Conservation (phyloP, 805 yeast species). For the Candida sonorensis region DNA sequence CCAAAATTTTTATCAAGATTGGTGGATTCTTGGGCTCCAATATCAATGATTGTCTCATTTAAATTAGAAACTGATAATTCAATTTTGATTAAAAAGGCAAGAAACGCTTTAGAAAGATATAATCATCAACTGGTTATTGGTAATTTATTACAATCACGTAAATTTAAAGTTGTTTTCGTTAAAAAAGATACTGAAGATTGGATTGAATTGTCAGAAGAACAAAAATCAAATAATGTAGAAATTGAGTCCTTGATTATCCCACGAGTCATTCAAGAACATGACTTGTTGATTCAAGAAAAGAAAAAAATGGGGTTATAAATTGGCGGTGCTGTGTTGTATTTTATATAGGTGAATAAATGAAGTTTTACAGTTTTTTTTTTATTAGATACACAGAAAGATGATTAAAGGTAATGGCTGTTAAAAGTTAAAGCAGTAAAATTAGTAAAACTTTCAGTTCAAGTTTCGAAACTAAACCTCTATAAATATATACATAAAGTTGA, state of each 20-base stretch:
- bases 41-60: constrained; percentile 90
- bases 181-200: constrained; percentile 41
- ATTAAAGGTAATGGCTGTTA: too few species aligned
- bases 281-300: constrained; percentile 45
- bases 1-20: constrained; percentile 86
- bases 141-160: constrained; percentile 82
- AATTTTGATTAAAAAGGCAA: constrained; percentile 69
- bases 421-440: too few species aligned
- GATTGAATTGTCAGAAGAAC: constrained; percentile 42
- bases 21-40: constrained; percentile 92
- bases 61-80: constrained; percentile 82
- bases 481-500: too few species aligned
- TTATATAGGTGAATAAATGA: too few species aligned
- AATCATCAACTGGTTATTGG: constrained; percentile 95
- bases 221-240: constrained; percentile 37
- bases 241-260: constrained; percentile 83
- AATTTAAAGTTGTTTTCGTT: constrained; percentile 82
- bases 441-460: too few species aligned
- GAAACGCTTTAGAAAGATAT: constrained; percentile 73
- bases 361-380: too few species aligned
- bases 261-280: constrained; percentile 58
- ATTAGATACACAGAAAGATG: too few species aligned
- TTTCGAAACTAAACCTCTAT: too few species aligned
- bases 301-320: constrained; percentile 19
- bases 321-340: too few species aligned